A percentile compares a stretch with the other conserved stretches of the same genome.
These are phyloP conservation scores for Aaosphaeria arxii DNA, from an alignment of 2,329 filamentous ascomycete species.

Conservation along the genomic window DNA sequence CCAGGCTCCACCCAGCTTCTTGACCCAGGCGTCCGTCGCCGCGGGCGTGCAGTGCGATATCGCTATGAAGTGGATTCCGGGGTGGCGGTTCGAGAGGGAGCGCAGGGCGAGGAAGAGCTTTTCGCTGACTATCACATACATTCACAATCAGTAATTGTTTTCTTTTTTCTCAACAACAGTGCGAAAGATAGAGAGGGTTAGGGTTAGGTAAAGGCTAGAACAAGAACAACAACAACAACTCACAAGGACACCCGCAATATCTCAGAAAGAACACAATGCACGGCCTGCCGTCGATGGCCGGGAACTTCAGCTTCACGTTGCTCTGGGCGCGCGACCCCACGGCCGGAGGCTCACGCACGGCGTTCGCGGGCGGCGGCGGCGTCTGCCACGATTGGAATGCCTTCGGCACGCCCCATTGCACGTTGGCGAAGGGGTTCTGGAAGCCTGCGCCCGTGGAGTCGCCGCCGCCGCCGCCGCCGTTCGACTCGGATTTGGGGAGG, in stretches of 20 bases:
- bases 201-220: no score
- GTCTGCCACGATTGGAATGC: conserved; percentile 32
- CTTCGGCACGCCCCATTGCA: conserved; percentile 30
- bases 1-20: conserved; percentile 57
- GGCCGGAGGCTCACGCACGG: conserved; percentile 23
- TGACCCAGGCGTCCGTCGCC: conserved; percentile 57
- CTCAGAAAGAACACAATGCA: conserved; percentile 29
- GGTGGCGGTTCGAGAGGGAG: conserved; percentile 52
- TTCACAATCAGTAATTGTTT: not conserved
- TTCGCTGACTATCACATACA: conserved; percentile 23
- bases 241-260: conserved; percentile 36
- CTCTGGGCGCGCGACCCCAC: conserved; percentile 25
- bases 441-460: conserved; percentile 18
- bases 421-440: conserved; percentile 34
- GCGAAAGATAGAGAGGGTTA: no score
- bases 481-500: conserved; percentile 9
- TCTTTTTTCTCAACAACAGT: not conserved
- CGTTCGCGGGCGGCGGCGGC: conserved; percentile 22
- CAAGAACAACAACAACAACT: conserved; percentile 5
- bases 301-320: conserved; percentile 28
- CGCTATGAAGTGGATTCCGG: conserved; percentile 54
- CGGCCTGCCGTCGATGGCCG: conserved; percentile 26
- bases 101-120: conserved; percentile 57
- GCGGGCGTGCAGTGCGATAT: conserved; percentile 58
- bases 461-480: conserved; percentile 11